phyloP scores from a whole-genome alignment of 208 protist species.

The Trypanosoma vivax region DNA sequence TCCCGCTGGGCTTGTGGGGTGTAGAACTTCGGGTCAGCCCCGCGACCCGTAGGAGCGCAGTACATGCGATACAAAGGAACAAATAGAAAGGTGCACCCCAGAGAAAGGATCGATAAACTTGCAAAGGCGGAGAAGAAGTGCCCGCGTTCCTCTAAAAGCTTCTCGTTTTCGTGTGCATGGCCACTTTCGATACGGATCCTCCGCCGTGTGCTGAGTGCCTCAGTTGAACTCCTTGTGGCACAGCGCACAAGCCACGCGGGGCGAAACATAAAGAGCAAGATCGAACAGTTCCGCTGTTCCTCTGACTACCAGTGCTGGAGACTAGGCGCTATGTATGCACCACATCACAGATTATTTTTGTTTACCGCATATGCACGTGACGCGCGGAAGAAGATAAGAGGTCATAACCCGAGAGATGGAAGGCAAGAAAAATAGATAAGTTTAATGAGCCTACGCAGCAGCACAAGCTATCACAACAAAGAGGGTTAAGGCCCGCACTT shows the following conservation, averaged over 20 bases:
- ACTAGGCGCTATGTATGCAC: too few relatives aligned
- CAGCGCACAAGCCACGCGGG: conserved; percentile 23
- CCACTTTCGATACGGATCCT: conserved; percentile 66
- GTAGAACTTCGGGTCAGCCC: conserved; percentile 81
- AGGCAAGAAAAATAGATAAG: too few relatives aligned
- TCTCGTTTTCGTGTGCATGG: conserved; percentile 33
- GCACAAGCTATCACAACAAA: too few relatives aligned
- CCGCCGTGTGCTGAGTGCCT: conserved; percentile 10
- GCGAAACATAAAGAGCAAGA: conserved; percentile 28
- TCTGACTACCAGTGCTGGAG: not conserved
- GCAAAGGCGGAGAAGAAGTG: conserved; percentile 83
- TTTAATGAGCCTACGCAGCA: too few relatives aligned
- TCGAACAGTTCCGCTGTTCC: not conserved
- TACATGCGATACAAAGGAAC: conserved; percentile 87
- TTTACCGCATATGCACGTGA: too few relatives aligned
- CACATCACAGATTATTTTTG: too few relatives aligned
- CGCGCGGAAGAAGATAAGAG: too few relatives aligned
- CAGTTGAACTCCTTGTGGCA: conserved; percentile 10
- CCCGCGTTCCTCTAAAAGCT: conserved; percentile 69
- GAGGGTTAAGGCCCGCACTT: too few relatives aligned
- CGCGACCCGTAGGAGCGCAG: conserved; percentile 74
- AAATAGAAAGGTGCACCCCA: conserved; percentile 85
- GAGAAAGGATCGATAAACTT: conserved; percentile 66
- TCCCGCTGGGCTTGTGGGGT: conserved; percentile 59
- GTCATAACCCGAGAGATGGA: too few relatives aligned